Percentiles rank a stretch among this genome's conserved stretches.
phyloP scores from a whole-genome alignment of 148 eudicot genomes.

The Spergularia marina region DNA sequence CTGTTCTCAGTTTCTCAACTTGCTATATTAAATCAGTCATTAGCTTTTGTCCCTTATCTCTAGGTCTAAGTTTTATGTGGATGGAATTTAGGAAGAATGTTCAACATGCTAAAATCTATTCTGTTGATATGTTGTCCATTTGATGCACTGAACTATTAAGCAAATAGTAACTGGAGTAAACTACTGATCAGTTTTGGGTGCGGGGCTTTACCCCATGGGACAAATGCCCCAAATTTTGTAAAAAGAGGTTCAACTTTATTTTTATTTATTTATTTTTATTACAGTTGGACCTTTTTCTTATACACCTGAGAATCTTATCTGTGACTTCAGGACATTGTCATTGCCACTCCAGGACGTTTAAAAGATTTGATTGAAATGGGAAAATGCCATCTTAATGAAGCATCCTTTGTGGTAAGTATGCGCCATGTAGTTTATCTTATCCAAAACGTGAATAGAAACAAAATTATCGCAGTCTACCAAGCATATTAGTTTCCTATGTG shows the following conservation, averaged over 20 bases:
- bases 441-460: not conserved
- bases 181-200: not conserved
- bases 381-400: slow-evolving; percentile 63
- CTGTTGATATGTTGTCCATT: too few relatives aligned
- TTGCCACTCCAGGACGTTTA: slow-evolving; percentile 97
- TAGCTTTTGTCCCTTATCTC: not conserved
- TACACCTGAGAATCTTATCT: slow-evolving; percentile 7
- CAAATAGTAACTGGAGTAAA: not conserved
- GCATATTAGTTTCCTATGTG: not conserved
- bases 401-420: slow-evolving; percentile 80
- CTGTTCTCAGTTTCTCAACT: not conserved
- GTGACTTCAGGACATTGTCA: slow-evolving; percentile 75
- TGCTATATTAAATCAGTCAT: not conserved
- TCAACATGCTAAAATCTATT: not conserved
- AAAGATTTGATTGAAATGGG: slow-evolving; percentile 94
- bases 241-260: not conserved
- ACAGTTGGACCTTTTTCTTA: not conserved
- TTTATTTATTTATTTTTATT: not conserved
- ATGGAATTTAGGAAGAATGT: not conserved
- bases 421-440: not conserved
- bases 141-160: not conserved
- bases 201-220: not conserved
- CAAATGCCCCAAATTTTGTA: not conserved
- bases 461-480: not conserved
- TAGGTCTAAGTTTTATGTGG: not conserved